phyloP scores from a whole-genome alignment of 1,284 basidiomycete species.

The Ganoderma multipileum region DNA sequence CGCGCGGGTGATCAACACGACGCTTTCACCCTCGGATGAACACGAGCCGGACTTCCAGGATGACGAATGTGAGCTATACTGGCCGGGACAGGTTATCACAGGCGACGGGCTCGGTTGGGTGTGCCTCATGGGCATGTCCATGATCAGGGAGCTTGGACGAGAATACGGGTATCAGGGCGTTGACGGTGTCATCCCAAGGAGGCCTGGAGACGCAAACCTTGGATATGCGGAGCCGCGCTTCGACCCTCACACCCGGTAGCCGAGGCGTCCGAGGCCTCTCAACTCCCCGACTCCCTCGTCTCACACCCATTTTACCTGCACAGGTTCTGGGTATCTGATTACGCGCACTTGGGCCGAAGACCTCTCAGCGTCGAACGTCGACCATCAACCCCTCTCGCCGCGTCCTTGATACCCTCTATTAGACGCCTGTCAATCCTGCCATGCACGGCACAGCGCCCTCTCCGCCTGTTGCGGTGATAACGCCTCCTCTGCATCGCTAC shows the following conservation, averaged over 20 bases:
- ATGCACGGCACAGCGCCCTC: constrained; percentile 12
- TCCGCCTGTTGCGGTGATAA: constrained; percentile 11
- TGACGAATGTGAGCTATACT: constrained; percentile 80
- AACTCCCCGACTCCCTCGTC: not conserved
- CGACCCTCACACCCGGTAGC: constrained; percentile 19
- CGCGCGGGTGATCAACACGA: constrained; percentile 69
- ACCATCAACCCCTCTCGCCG: constrained; percentile 3
- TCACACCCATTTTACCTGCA: not conserved
- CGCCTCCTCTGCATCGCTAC: constrained; percentile 22
- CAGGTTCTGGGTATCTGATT: constrained; percentile 2
- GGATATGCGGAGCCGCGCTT: constrained; percentile 27
- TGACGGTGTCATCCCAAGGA: constrained; percentile 72
- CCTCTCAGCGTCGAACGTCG: constrained; percentile 4
- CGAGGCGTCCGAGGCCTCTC: constrained; percentile 2
- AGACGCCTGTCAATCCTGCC: constrained; percentile 5
- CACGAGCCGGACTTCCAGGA: constrained; percentile 82
- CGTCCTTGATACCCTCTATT: not conserved
- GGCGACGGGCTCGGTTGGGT: constrained; percentile 83
- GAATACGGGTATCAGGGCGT: constrained; percentile 73
- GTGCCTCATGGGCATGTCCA: constrained; percentile 79
- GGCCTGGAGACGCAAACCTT: constrained; percentile 34
- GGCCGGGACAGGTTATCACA: constrained; percentile 72
- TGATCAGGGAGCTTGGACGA: constrained; percentile 80
- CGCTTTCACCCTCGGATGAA: constrained; percentile 68
- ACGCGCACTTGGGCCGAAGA: constrained; percentile 8